Base-by-base conservation (phyloP, 441 rosid genomes). In the Eutrema salsugineum region DNA sequence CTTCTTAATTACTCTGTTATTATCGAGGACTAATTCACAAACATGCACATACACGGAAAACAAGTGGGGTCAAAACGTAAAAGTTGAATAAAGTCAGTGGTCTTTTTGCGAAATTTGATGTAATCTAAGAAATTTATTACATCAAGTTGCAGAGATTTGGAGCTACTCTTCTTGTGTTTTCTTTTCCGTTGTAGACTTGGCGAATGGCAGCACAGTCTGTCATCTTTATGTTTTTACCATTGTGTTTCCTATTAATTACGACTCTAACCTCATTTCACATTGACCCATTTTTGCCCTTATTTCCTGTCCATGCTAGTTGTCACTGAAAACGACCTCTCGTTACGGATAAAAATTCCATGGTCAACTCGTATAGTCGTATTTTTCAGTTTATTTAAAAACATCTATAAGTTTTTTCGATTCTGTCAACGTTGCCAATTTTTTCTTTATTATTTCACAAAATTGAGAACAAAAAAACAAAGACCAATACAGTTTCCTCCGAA, bases 161-260 rank as follows among this genome's bases (percentile, higher is more conserved):
- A 8, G 49, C 48, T 60, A 12, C 48, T 12, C 40, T 38, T 33
- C 28, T 19, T 7, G 8, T 11, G 35, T 32, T 17, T 17, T 53
- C 24, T 11, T 17, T 32, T 11, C 44, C 71, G 63, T 54, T 56
- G 56, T 46, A 46, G 46, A 53, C 51, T 60, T 20, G 53, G 61
- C 63, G 24, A 69, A 70, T 70, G 39, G n/a, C 16, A 70, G 14
- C 58, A 72, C 71, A 72, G 77, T 38, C 71, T 64, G 71, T 72
- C 71, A 36, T 55, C 64, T 64, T 61, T 50, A 61, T 50, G 53
- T 61, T 32, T 50, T 60, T 60, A 11, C 19, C 60, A 38, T 48
- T 16, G 19, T 11, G 5, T 42, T n/a, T 46, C 10, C 0, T 22
- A n/a, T 0, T 11, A 47, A 35, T 69, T 36, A 59, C 74, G 43